A percentile compares a stretch with the other conserved stretches of the same genome.
Evolutionary conservation across 768 basidiomycete species (phyloP).

Genomic region (Daedaleopsis sinensis): DNA sequence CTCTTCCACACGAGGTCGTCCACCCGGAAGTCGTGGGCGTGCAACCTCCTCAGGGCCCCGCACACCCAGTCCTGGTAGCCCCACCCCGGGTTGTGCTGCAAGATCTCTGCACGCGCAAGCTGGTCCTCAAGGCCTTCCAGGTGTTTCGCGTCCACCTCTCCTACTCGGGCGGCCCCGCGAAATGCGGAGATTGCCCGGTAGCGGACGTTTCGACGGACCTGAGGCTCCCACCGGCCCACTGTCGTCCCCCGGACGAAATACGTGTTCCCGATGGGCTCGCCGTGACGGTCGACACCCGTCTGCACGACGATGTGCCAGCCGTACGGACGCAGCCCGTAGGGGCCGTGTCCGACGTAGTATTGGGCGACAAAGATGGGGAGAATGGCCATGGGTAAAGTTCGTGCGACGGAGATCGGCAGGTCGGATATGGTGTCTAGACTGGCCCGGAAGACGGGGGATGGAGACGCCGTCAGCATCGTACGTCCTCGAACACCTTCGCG

Average conservation of each 20-base stretch:
- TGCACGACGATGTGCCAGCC: conserved; percentile 14
- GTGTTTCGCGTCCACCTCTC: background rate
- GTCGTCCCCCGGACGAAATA: conserved; percentile 10
- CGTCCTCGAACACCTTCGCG: background rate
- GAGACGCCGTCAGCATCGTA: background rate
- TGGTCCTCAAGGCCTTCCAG: conserved; percentile 1
- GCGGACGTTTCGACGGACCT: background rate
- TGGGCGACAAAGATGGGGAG: conserved; percentile 13
- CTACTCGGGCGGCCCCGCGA: background rate
- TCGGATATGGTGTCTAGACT: background rate
- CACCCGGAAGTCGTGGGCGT: background rate
- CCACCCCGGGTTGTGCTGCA: background rate
- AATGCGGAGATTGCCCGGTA: background rate
- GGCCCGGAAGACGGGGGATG: background rate
- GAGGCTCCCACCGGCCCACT: background rate
- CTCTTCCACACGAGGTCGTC: background rate
- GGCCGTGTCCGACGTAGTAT: conserved; percentile 5
- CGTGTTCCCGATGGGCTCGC: background rate
- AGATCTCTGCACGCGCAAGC: background rate
- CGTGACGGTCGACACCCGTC: background rate
- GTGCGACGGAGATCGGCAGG: background rate
- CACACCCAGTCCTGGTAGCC: conserved; percentile 5
- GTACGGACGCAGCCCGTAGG: conserved; percentile 1
- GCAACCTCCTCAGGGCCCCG: conserved; percentile 1
- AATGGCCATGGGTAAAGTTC: background rate